Conservation (phyloP, 495 filamentous ascomycete species). For the Coniosporium apollinis region DNA sequence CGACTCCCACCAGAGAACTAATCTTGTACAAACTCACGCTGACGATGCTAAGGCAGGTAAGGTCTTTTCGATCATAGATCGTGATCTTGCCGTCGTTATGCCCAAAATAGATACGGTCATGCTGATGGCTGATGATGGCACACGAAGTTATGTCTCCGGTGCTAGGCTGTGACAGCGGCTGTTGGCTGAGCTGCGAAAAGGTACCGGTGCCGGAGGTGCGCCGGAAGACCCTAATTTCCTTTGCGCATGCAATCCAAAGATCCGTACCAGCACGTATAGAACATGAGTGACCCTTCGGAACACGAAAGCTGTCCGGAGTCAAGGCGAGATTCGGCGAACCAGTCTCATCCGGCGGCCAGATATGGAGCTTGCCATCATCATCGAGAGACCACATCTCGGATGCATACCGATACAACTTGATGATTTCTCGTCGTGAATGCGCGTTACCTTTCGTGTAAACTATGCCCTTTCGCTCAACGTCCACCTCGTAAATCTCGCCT, state of each 20-base stretch:
- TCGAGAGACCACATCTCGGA: conserved; percentile 92
- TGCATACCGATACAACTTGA: conserved; percentile 71
- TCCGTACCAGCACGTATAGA: conserved; percentile 66
- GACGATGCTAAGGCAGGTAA: conserved; percentile 56
- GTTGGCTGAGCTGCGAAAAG: conserved; percentile 53
- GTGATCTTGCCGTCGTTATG: conserved; percentile 89
- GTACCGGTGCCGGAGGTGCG: conserved; percentile 49
- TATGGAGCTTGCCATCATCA: conserved; percentile 69
- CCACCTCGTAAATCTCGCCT: conserved; percentile 78
- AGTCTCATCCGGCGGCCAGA: conserved; percentile 69
- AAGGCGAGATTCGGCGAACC: conserved; percentile 57
- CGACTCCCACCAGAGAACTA: conserved; percentile 69
- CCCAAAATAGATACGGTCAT: conserved; percentile 75
- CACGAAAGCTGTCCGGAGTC: conserved; percentile 47
- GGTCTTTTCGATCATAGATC: conserved; percentile 64
- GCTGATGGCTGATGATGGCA: conserved; percentile 51
- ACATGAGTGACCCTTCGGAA: conserved; percentile 70
- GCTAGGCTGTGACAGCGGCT: conserved; percentile 46
- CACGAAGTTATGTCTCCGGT: conserved; percentile 84
- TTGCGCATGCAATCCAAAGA: conserved; percentile 80
- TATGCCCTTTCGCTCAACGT: conserved; percentile 53
- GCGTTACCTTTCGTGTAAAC: conserved; percentile 46
- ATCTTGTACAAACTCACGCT: conserved; percentile 91
- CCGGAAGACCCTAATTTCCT: conserved; percentile 69
- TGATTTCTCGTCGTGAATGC: conserved; percentile 66